Evolutionary conservation across 73 alveolate species (phyloP).

Genomic region (Paramecium octaurelia): DNA sequence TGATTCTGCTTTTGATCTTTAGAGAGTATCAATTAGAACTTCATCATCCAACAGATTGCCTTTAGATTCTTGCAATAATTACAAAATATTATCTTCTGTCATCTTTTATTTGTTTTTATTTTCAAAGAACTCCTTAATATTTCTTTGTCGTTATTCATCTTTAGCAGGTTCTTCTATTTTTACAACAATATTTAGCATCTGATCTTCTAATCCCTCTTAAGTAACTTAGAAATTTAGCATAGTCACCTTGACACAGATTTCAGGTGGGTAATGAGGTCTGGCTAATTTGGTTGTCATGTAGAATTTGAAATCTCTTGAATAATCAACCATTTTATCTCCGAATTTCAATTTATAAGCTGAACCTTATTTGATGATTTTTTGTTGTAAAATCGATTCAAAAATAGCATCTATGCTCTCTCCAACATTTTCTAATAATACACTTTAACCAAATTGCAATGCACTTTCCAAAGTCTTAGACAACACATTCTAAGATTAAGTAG

Average conservation of each 20-base stretch:
- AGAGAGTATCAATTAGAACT: slow-evolving; percentile 72
- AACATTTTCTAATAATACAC: slow-evolving; percentile 96
- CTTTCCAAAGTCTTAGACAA: slow-evolving; percentile 80
- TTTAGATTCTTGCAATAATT: slow-evolving; percentile 56
- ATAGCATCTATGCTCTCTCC: slow-evolving; percentile 93
- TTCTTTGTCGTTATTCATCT: slow-evolving; percentile 71
- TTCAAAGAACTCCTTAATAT: slow-evolving; percentile 70
- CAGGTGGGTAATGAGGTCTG: slow-evolving; percentile 99
- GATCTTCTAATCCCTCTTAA: slow-evolving; percentile 93
- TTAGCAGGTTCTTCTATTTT: slow-evolving; percentile 68
- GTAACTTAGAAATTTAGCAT: slow-evolving; percentile 99
- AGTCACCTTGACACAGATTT: slow-evolving; percentile 97
- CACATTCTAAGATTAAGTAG: slow-evolving; percentile 83
- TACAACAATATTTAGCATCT: slow-evolving; percentile 64
- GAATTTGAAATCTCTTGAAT: slow-evolving; percentile 89
- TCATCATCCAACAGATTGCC: slow-evolving; percentile 86
- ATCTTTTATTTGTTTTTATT: slow-evolving; percentile 53
- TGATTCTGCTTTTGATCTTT: slow-evolving; percentile 77
- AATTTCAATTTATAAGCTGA: slow-evolving; percentile 75
- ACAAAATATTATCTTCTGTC: slow-evolving; percentile 64
- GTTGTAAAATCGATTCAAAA: slow-evolving; percentile 91
- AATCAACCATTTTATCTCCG: slow-evolving; percentile 90
- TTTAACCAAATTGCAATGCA: slow-evolving; percentile 90
- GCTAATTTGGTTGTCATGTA: slow-evolving; percentile 98
- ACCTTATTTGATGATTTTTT: slow-evolving; percentile 92